Evolutionary conservation across 2,329 filamentous ascomycete genomes (phyloP).

Genomic region (Colletotrichum musae): DNA sequence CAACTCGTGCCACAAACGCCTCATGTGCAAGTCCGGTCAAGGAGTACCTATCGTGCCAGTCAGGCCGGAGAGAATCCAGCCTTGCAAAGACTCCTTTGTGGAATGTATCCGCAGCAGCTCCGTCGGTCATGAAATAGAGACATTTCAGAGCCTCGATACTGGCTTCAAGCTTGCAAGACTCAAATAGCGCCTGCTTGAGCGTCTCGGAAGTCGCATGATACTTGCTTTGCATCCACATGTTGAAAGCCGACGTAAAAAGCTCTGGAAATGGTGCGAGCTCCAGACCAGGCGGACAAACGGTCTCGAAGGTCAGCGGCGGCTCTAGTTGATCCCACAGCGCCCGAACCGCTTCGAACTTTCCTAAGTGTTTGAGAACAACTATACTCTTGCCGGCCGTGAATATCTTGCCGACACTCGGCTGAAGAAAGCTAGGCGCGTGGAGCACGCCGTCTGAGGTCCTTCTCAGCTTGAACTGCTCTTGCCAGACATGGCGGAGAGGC

Average conservation of each 20-base stretch:
- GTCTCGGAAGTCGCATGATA: slow-evolving; percentile 78
- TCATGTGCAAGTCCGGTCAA: slow-evolving; percentile 84
- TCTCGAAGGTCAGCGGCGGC: slow-evolving; percentile 68
- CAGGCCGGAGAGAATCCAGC: slow-evolving; percentile 71
- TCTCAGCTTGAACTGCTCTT: slow-evolving; percentile 79
- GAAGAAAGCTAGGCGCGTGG: slow-evolving; percentile 82
- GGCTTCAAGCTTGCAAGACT: slow-evolving; percentile 76
- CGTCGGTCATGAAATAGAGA: slow-evolving; percentile 84
- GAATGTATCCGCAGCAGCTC: slow-evolving; percentile 76
- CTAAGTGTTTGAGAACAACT: slow-evolving; percentile 83
- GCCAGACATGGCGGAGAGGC: slow-evolving; percentile 80
- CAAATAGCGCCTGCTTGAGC: slow-evolving; percentile 77
- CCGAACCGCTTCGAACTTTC: slow-evolving; percentile 60
- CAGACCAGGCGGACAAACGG: slow-evolving; percentile 64
- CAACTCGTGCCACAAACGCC: slow-evolving; percentile 73
- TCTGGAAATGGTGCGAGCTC: slow-evolving; percentile 79
- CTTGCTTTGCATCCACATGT: slow-evolving; percentile 82
- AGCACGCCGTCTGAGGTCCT: slow-evolving; percentile 71
- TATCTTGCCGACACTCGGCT: slow-evolving; percentile 77
- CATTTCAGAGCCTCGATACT: slow-evolving; percentile 77
- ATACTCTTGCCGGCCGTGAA: slow-evolving; percentile 92
- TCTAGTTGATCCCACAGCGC: slow-evolving; percentile 54
- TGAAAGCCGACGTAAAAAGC: slow-evolving; percentile 79
- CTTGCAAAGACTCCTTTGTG: slow-evolving; percentile 80
- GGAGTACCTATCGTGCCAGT: slow-evolving; percentile 87